Base-by-base conservation (phyloP, 1,284 basidiomycete species). In the Sphaerobolus stellatus region DNA sequence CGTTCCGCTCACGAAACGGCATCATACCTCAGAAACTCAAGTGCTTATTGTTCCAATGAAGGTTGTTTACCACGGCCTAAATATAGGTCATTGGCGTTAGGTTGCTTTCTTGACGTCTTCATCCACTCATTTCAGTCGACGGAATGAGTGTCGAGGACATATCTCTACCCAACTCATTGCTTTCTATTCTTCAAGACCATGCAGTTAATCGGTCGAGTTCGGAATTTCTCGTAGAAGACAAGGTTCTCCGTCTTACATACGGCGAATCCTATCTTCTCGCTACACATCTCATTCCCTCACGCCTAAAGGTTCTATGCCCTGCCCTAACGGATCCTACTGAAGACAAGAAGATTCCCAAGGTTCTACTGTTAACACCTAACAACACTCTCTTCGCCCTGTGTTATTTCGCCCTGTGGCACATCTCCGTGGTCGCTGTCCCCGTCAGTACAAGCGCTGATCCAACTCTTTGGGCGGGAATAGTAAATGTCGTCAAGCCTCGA, bases 361-460 rank as follows among this genome's bases (percentile, higher is more conserved):
- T n/a, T 24, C 24, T 46, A 11, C 18, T 46, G 6, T 27, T 46
- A 46, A 8, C n/a, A 18, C 44, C 24, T 16, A 46, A 46, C n/a
- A 46, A 46, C n/a, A 9, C 44, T 9, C 44, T 46, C 29, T 11
- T 46, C 20, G 9, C 22, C 20, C 44, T 46, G 24, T 8, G n/a
- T 24, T 46, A 9, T 27, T 27, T 46, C 27, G 27, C 44, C 11
- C n/a, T 46, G 13, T 46, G 44, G 44, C 24, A 27, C 22, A 46
- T 46, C 22, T 46, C 44, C 22, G 18, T 28, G 24, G 22, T 13
- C 13, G 44, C 27, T 11, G 44, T 46, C n/a, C 44, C 44, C 8
- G n/a, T 46, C 29, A 46, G 44, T 27, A 46, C 44, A 9, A 46
- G 44, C 44, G 13, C 44, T 11, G 44, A 46, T 22, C 44, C 44